A percentile compares a stretch with the other conserved stretches of the same genome.
Conservation (phyloP, 1,284 basidiomycete species). For the Earliella scabrosa region DNA sequence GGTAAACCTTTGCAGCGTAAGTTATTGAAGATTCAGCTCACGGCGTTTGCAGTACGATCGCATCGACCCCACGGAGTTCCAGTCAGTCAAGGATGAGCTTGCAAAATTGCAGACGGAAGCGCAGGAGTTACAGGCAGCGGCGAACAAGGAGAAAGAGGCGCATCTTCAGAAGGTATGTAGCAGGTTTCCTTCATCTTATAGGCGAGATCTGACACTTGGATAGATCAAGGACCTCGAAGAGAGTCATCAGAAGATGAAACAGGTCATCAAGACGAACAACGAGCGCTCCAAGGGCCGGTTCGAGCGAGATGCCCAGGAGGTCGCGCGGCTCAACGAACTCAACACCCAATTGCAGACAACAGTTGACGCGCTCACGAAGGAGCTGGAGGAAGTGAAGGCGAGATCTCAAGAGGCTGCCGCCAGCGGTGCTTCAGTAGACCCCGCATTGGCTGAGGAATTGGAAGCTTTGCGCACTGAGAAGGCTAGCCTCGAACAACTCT, state of each 20-base stretch:
- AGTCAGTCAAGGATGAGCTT: constrained; percentile 78
- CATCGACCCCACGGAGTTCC: constrained; percentile 87
- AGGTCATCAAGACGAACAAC: constrained; percentile 36
- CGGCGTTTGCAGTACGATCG: constrained; percentile 71
- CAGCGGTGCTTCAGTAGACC: constrained; percentile 20
- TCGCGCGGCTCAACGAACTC: constrained; percentile 39
- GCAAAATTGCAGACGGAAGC: constrained; percentile 55
- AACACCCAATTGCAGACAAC: constrained; percentile 33
- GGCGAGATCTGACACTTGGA: background rate
- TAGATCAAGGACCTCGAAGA: constrained; percentile 24
- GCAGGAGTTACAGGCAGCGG: constrained; percentile 44
- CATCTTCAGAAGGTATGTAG: constrained; percentile 22
- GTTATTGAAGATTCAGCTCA: background rate
- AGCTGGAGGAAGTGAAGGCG: constrained; percentile 38
- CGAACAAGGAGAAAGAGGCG: constrained; percentile 38
- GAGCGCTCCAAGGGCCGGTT: constrained; percentile 37
- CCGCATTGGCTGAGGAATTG: constrained; percentile 40
- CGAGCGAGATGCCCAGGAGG: constrained; percentile 38
- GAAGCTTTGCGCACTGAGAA: constrained; percentile 49
- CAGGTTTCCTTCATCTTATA: background rate
- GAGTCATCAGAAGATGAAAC: background rate
- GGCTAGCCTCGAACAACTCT: constrained; percentile 41
- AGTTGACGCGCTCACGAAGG: constrained; percentile 33
- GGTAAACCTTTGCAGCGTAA: constrained; percentile 40
- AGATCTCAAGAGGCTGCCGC: constrained; percentile 26